A percentile compares a stretch with the other conserved stretches of the same genome.
phyloP scores from a whole-genome alignment of 192 early-diverging fungal species.

The Coemansia sp. region DNA sequence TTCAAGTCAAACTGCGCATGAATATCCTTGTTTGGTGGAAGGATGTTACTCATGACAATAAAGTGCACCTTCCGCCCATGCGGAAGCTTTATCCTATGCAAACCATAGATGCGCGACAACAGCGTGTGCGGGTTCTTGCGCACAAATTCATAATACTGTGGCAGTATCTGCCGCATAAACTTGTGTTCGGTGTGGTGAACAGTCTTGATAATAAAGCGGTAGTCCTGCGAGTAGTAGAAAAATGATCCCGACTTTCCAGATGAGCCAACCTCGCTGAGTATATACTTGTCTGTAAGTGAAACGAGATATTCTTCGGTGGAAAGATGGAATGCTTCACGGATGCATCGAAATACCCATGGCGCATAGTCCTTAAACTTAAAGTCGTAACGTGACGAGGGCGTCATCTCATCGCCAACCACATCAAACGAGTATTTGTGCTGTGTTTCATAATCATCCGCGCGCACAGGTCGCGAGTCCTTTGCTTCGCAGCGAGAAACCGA shows the following conservation, averaged over 20 bases:
- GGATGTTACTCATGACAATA: constrained; percentile 99
- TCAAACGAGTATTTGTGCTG: constrained; percentile 97
- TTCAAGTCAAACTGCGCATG: constrained; percentile 97
- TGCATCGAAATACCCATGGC: constrained; percentile 92
- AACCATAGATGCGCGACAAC: constrained; percentile 89
- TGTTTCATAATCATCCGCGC: constrained; percentile 77
- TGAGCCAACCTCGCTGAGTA: constrained; percentile 90
- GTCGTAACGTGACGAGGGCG: constrained; percentile 92
- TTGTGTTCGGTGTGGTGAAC: constrained; percentile 94
- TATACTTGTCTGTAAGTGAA: constrained; percentile 94
- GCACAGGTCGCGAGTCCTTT: constrained; percentile 72
- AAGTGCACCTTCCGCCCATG: constrained; percentile 95
- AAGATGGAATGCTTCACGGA: constrained; percentile 85
- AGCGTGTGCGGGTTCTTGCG: constrained; percentile 87
- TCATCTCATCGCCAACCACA: constrained; percentile 91
- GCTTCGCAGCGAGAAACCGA: constrained; percentile 84
- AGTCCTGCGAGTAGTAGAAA: constrained; percentile 98
- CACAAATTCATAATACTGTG: constrained; percentile 89
- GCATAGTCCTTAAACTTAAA: constrained; percentile 99
- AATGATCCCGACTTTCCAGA: constrained; percentile 96
- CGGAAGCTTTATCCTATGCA: constrained; percentile 95
- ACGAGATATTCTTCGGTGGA: constrained; percentile 92
- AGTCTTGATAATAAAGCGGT: constrained; percentile 98
- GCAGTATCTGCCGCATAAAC: constrained; percentile 84
- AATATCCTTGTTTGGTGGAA: constrained; percentile 95